A percentile compares a stretch with the other conserved stretches of the same genome.
Conservation (phyloP, 2,329 filamentous ascomycete species). For the Didymellaceae sp. region DNA sequence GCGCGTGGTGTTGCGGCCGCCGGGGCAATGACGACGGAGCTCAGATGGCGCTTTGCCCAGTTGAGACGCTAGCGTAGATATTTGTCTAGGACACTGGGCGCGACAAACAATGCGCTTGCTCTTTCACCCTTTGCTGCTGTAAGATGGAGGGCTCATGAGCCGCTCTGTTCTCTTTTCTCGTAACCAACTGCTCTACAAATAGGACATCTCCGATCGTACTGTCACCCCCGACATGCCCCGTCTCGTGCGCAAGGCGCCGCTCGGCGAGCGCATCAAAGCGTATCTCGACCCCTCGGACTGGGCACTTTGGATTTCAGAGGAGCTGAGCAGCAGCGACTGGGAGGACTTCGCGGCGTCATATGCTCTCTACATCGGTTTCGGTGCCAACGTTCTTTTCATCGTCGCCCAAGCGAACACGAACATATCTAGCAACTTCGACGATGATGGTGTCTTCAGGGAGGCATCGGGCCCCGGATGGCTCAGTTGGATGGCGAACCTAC, state of each 20-base stretch:
- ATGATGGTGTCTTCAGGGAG: conserved; percentile 82
- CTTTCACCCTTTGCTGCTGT: not conserved
- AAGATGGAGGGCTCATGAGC: conserved; percentile 25
- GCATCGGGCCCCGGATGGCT: conserved; percentile 65
- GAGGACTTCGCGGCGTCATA: conserved; percentile 77
- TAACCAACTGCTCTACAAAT: not conserved
- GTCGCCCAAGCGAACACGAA: conserved; percentile 80
- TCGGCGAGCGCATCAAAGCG: conserved; percentile 79
- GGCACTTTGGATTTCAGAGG: conserved; percentile 87
- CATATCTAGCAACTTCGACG: conserved; percentile 54
- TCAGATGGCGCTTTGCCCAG: conserved; percentile 1
- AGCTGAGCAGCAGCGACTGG: conserved; percentile 90
- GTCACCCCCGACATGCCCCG: conserved; percentile 70
- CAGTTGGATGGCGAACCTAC: conserved; percentile 68
- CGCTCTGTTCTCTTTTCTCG: not conserved
- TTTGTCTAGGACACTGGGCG: conserved; percentile 4
- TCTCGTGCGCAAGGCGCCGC: conserved; percentile 80
- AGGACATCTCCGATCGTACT: not conserved
- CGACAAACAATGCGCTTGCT: conserved; percentile 1
- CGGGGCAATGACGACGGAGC: conserved; percentile 19
- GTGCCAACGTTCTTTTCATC: conserved; percentile 79
- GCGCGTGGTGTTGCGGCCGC: conserved; percentile 24
- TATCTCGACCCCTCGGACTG: conserved; percentile 88
- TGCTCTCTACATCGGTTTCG: conserved; percentile 76
- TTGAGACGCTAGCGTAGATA: conserved; percentile 1